Conservation (phyloP, 2,329 filamentous ascomycete species). For the Westerdykella sp. region DNA sequence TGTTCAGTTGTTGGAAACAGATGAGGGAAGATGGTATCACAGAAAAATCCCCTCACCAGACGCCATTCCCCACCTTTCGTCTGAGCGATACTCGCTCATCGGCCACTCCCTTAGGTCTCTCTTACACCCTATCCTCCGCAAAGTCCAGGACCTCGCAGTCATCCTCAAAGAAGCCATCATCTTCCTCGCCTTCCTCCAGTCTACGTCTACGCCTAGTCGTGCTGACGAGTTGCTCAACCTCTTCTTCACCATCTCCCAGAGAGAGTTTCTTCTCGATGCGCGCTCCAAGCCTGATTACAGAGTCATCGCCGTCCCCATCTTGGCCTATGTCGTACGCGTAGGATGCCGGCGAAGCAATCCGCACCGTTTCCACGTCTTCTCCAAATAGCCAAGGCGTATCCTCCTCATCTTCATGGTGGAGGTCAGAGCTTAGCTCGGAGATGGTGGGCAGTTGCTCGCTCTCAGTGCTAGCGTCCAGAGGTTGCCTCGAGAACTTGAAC, state of each 20-base stretch:
- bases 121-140: constrained; percentile 53
- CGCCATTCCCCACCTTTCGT: no score
- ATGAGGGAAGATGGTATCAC: no score
- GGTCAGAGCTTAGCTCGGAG: constrained; percentile 20
- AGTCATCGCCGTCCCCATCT: constrained; percentile 20
- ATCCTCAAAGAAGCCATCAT: constrained; percentile 78
- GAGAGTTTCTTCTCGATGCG: constrained; percentile 38
- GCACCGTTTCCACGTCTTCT: constrained; percentile 43
- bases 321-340: constrained; percentile 29
- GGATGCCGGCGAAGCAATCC: constrained; percentile 37
- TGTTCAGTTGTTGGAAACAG: no score
- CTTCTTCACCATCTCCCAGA: constrained; percentile 49
- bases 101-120: no score
- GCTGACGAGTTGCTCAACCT: constrained; percentile 72
- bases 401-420: constrained; percentile 32
- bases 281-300: constrained; percentile 48
- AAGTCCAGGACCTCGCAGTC: constrained; percentile 90
- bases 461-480: constrained; percentile 13
- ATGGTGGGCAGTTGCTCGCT: constrained; percentile 12
- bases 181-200: constrained; percentile 51
- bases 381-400: constrained; percentile 49
- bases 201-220: constrained; percentile 65
- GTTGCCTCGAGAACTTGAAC: constrained; percentile 53
- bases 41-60: no score
- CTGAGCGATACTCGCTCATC: no score